Evolutionary conservation across 2,329 filamentous ascomycete genomes (phyloP).

Genomic region (Apiospora phragmitis): DNA sequence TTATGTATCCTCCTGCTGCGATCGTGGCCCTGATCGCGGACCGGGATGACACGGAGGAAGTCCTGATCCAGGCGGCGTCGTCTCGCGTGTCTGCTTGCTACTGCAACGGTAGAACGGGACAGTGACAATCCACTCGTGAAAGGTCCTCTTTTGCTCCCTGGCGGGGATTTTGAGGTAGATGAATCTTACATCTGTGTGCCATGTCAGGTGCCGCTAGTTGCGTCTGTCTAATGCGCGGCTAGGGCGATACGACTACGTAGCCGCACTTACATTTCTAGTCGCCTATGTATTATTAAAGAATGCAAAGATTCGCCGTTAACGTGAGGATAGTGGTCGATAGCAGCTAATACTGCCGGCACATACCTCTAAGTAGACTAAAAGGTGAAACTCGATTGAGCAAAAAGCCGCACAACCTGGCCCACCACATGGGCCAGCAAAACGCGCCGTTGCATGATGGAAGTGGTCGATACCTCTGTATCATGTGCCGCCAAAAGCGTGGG

Average conservation of each 20-base stretch:
- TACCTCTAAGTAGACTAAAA: background rate
- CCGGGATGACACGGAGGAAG: background rate
- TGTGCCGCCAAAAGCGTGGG: slow-evolving; percentile 7
- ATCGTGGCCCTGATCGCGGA: slow-evolving; percentile 5
- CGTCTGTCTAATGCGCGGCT: slow-evolving; percentile 13
- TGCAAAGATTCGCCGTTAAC: background rate
- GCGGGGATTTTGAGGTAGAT: slow-evolving; percentile 3
- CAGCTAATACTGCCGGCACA: background rate
- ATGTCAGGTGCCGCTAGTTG: slow-evolving; percentile 10
- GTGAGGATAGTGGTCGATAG: background rate
- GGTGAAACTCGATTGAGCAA: slow-evolving; percentile 25
- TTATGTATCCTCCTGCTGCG: background rate
- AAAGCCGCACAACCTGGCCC: slow-evolving; percentile 26
- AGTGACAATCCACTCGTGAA: background rate
- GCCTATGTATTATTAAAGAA: background rate
- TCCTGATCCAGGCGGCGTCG: background rate
- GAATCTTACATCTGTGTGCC: slow-evolving; percentile 11
- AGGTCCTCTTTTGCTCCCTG: slow-evolving; percentile 11
- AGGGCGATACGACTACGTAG: slow-evolving; percentile 12
- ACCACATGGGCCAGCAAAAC: slow-evolving; percentile 16
- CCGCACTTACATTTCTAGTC: slow-evolving; percentile 12
- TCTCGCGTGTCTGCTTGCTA: background rate
- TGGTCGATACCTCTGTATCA: slow-evolving; percentile 10
- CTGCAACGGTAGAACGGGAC: background rate
- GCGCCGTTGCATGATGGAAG: slow-evolving; percentile 18